Base-by-base conservation (phyloP, 1,284 basidiomycete species). In the Leccinum angustisporum region DNA sequence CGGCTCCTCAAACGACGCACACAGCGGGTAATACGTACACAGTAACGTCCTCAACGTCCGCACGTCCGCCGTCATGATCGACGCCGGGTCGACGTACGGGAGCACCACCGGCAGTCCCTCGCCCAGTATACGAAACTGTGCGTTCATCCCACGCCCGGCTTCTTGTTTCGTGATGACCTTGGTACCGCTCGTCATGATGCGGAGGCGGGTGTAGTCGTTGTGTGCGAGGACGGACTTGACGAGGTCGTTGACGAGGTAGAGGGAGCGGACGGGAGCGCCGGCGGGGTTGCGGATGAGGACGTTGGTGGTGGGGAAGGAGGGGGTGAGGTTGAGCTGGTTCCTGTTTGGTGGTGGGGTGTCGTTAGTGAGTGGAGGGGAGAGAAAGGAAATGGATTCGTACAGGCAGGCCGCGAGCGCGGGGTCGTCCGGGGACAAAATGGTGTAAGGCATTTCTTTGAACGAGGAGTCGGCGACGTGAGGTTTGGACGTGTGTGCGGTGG, bases 371-470 rank as follows among this genome's bases (percentile, higher is more conserved):
- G n/a, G 31, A 7, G n/a, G 5, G 27, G 10, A 2, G 54, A 11
- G 21, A 10, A 9, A 8, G 43, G 63, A 34, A 25, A 9, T 10
- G 33, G 33, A 57, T 6, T 69, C 48, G 48, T 50, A 92, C 91
- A 90, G 81, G 84, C 88, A 90, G 21, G 80, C 79, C 61, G 81
- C 71, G 27, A 97, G 79, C 59, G 90, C 84, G 11, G 86, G 86
- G 72, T 96, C 90, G 61, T 87, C 79, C 1, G 85, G 79, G 11
- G 85, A 76, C 33, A 97, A 78, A 78, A 91, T 95, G 0, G 88
- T 92, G 75, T 91, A 97, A 1, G 95, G 95, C 73, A 93, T 92
- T 75, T 98, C 96, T 72, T 91, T 95, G 82, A 95, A 97, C 36
- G 80, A 77, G 1, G 80, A 77, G 59, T 80, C 81, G 7, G 76